Base-by-base conservation (phyloP, 2,329 filamentous ascomycete species). In the Elsinoe australis region DNA sequence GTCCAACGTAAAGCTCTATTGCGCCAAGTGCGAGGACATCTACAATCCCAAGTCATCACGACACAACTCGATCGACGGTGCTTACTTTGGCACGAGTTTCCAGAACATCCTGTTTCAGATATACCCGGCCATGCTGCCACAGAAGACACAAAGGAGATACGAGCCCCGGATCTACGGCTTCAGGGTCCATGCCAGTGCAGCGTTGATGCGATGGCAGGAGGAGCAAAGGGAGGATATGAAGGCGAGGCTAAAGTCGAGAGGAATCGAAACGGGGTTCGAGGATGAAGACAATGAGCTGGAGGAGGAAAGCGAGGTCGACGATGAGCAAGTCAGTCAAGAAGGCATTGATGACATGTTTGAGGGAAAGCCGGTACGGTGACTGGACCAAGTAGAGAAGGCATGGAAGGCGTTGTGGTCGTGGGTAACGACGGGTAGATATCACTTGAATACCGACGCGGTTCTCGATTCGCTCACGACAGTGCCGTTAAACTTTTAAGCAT, bases 31-130 rank as follows among this genome's bases (percentile, higher is more conserved):
- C 73, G 92, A 98, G 74, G 92, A 98, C 66, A 84, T 94, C 51
- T 98, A 98, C 76, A 96, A 96, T 69, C 92, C 92, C 35, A 98
- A 98, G 67, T 96, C 92, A 3, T 90, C 87, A 15, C 87, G 92
- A 21, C 92, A 98, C 68, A 88, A 89, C 44, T 79, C 85, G 51
- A 95, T 98, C 61, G 92, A 98, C 64, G 92, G 92, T 54, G 92
- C 92, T 55, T 98, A 96, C 75, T 98, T 98, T 58, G 92, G 92
- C 58, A 89, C 90, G 39, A 94, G 87, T 2, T 98, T 98, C 74
- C 90, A 95, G 75, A 95, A 95, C 70, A 95, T 98, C 68, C 80
- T 98, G 53, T 96, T 98, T 73, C 92, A 98, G 67, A 92, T 98
- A 49, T 96, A 96, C 65, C 90, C 92, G 4, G 81, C 85, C 18